Percentiles rank a stretch among this genome's conserved stretches.
phyloP scores from a whole-genome alignment of 2,329 filamentous ascomycete species.

The Beauveria sp. region DNA sequence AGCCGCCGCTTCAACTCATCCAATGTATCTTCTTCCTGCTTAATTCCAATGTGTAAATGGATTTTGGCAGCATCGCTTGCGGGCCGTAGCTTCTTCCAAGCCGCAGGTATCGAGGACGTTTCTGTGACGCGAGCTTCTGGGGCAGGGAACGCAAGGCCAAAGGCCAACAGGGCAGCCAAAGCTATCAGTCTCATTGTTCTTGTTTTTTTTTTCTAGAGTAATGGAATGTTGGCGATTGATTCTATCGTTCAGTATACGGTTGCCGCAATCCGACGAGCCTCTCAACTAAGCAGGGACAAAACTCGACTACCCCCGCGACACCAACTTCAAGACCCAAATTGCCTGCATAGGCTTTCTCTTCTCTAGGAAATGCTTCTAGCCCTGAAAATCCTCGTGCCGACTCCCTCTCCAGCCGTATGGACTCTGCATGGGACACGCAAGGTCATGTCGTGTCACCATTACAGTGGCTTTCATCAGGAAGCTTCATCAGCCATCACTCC shows the following conservation, averaged over 20 bases:
- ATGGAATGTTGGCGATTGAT: too few relatives aligned
- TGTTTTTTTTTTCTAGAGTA: not conserved
- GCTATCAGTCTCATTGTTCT: not conserved
- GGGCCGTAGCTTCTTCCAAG: not conserved
- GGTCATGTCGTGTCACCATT: not conserved
- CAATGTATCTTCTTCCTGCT: not conserved
- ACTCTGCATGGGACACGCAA: not conserved
- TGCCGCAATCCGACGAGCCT: not conserved
- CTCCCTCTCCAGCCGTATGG: not conserved
- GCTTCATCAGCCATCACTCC: not conserved
- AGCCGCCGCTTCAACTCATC: not conserved
- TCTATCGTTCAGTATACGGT: not conserved
- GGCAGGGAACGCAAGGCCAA: not conserved
- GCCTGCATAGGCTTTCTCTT: too few relatives aligned
- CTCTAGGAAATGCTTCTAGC: too few relatives aligned
- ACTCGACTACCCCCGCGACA: too few relatives aligned
- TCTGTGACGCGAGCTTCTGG: not conserved
- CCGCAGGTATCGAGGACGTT: not conserved
- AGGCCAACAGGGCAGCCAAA: not conserved
- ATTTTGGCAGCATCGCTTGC: not conserved
- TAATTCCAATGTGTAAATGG: slow-evolving; percentile 3
- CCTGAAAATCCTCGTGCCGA: too few relatives aligned
- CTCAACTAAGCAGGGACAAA: too few relatives aligned
- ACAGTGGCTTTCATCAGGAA: not conserved
- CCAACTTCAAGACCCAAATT: too few relatives aligned